Evolutionary conservation across 2,329 filamentous ascomycete species (phyloP).

Genomic region (Aspergillus pseudoviridinutans): DNA sequence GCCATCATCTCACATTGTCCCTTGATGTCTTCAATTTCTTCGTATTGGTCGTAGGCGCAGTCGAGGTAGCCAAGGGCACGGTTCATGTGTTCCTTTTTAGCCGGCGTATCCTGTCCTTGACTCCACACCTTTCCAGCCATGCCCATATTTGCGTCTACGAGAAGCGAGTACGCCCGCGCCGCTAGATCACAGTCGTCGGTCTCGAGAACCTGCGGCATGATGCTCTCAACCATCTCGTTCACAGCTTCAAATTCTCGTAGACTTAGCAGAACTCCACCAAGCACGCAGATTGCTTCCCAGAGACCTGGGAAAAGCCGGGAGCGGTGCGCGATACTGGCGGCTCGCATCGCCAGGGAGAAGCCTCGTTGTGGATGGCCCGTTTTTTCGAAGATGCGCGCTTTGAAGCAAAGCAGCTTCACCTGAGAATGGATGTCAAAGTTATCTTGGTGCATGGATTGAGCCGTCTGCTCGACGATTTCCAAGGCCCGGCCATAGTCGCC

Average conservation of each 20-base stretch:
- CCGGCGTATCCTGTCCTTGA: constrained; percentile 27
- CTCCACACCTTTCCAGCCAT: constrained; percentile 54
- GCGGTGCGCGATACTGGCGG: constrained; percentile 68
- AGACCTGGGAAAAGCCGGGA: constrained; percentile 65
- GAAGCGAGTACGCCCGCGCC: constrained; percentile 63
- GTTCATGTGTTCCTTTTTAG: constrained; percentile 54
- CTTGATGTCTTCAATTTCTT: constrained; percentile 62
- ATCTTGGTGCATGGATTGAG: constrained; percentile 50
- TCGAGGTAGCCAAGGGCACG: constrained; percentile 60
- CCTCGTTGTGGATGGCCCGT: constrained; percentile 68
- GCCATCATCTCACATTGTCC: constrained; percentile 74
- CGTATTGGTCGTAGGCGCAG: constrained; percentile 61
- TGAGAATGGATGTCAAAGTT: constrained; percentile 63
- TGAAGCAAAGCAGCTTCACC: constrained; percentile 67
- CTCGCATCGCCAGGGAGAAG: constrained; percentile 72
- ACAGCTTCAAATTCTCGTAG: constrained; percentile 69
- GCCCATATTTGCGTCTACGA: constrained; percentile 77
- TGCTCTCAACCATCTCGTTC: constrained; percentile 59
- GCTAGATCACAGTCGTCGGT: constrained; percentile 59
- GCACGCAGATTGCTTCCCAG: constrained; percentile 66
- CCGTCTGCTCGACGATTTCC: constrained; percentile 50
- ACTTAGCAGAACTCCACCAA: constrained; percentile 66
- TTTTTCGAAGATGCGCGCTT: constrained; percentile 65
- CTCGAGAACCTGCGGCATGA: constrained; percentile 74
- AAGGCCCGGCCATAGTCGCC: constrained; percentile 53